Conservation (phyloP, 1,284 basidiomycete species). For the Pisolithus thermaeus region DNA sequence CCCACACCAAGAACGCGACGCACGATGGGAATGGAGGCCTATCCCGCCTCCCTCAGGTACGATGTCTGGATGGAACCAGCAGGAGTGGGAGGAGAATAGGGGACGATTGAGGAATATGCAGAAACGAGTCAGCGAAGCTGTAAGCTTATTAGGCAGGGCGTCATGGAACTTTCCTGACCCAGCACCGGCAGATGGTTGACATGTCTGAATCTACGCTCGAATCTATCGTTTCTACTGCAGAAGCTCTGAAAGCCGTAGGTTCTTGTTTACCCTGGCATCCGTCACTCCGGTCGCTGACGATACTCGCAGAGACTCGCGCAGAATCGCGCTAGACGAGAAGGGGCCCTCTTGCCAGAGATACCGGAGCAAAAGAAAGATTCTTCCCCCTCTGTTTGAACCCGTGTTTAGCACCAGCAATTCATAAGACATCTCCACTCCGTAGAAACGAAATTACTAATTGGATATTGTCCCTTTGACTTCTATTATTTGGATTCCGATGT, state of each 20-base stretch:
- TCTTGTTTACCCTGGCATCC: not conserved
- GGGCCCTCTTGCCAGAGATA: constrained; percentile 7
- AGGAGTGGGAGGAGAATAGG: constrained; percentile 38
- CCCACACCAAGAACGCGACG: constrained; percentile 3
- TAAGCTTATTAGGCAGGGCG: constrained; percentile 26
- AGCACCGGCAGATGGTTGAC: constrained; percentile 45
- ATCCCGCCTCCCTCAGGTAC: constrained; percentile 7
- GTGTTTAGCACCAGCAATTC: constrained; percentile 11
- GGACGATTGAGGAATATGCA: constrained; percentile 40
- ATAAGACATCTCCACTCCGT: constrained; percentile 17
- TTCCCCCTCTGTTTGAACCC: constrained; percentile 23
- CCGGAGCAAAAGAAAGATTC: constrained; percentile 21
- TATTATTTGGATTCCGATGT: not conserved
- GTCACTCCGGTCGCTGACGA: not conserved
- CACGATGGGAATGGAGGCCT: constrained; percentile 2
- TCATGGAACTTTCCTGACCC: not conserved
- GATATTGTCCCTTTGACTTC: constrained; percentile 24
- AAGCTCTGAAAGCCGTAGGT: constrained; percentile 57
- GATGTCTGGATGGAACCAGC: constrained; percentile 24
- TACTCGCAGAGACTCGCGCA: constrained; percentile 52
- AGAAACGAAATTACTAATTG: constrained; percentile 16
- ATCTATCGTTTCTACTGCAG: constrained; percentile 47
- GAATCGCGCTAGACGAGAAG: constrained; percentile 48
- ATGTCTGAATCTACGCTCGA: constrained; percentile 68
- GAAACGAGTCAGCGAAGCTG: constrained; percentile 50